Evolutionary conservation across 1,139 yeast genomes (phyloP), one percentile per base, ranked within the genome.

Genomic region (Trichomonascaceae sp.): DNA sequence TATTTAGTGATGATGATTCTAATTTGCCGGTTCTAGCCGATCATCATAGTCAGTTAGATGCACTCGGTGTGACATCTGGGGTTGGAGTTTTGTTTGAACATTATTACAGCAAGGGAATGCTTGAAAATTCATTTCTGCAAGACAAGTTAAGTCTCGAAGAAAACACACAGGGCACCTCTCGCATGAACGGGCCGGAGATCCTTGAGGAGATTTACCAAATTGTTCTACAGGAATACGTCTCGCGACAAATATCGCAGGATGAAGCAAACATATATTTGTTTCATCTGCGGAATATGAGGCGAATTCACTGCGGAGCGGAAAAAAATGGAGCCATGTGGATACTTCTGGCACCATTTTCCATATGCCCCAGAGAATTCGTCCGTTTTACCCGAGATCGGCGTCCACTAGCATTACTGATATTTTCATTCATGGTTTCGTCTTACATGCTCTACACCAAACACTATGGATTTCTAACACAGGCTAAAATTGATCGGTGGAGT

Each of bases 341-440:
- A 8, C n/a, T 48, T 22, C 36, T 44, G 6, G 27, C 27, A 36
- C 27, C 43, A 12, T 48, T 48, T 24, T 24, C 20, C 15, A 8
- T 20, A 2, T 18, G 38, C 13, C 15, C 20, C 6, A 15, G 30
- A 13, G 8, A 24, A 1, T 48, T 48, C 39, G 24, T 48, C 8
- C 6, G 12, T 15, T 17, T 15, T 20, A 20, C 38, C 22, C 50
- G 50, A 15, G 38, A n/a, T 9, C 44, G 50, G 13, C 45, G 45
- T 17, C 50, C 50, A 13, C n/a, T 48, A 9, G 50, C 38, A 3
- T 17, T 48, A 32, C 39, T 48, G n/a, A 48, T 48, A 7, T 20
- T 48, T 9, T 7, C 30, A 30, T 38, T 38, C 18, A 48, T 48
- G 20, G 18, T 24, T n/a, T 36, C 39, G 1, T 17, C 18, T 3